These are phyloP conservation scores for Seminavis robusta DNA, from an alignment of 108 stramenopile genomes.

Conservation along the genomic window DNA sequence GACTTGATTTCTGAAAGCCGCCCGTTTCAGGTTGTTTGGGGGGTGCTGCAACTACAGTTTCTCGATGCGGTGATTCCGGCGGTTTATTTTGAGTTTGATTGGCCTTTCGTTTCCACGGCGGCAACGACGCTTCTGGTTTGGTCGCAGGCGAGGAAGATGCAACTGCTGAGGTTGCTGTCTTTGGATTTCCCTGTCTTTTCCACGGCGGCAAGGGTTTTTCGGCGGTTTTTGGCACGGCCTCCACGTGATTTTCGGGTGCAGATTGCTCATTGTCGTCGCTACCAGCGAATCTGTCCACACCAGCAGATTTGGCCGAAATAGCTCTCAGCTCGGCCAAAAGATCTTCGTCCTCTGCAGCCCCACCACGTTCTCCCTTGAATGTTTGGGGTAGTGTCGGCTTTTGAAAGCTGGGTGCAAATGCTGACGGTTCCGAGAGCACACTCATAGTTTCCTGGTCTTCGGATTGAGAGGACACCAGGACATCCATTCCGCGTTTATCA, in stretches of 20 bases:
- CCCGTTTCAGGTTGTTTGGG: too few relatives aligned
- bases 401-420: not conserved
- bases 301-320: slow-evolving; percentile 50
- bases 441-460: not conserved
- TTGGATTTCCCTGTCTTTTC: not conserved
- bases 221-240: slow-evolving; percentile 1
- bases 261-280: slow-evolving; percentile 16
- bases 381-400: slow-evolving; percentile 28
- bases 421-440: not conserved
- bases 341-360: slow-evolving; percentile 72
- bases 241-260: not conserved
- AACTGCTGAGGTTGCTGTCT: slow-evolving; percentile 1
- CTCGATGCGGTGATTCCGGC: too few relatives aligned
- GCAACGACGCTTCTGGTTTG: not conserved
- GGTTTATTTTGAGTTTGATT: too few relatives aligned
- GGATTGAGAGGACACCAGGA: slow-evolving; percentile 7
- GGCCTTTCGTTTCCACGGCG: slow-evolving; percentile 10
- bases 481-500: not conserved
- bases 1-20: too few relatives aligned
- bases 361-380: slow-evolving; percentile 71
- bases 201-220: not conserved
- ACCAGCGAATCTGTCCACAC: slow-evolving; percentile 49
- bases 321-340: slow-evolving; percentile 63
- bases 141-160: not conserved
- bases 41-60: too few relatives aligned